A percentile compares a stretch with the other conserved stretches of the same genome.
These are phyloP conservation scores for Aspergillus olivimuriae DNA, from an alignment of 495 filamentous ascomycete species.

Conservation along the genomic window DNA sequence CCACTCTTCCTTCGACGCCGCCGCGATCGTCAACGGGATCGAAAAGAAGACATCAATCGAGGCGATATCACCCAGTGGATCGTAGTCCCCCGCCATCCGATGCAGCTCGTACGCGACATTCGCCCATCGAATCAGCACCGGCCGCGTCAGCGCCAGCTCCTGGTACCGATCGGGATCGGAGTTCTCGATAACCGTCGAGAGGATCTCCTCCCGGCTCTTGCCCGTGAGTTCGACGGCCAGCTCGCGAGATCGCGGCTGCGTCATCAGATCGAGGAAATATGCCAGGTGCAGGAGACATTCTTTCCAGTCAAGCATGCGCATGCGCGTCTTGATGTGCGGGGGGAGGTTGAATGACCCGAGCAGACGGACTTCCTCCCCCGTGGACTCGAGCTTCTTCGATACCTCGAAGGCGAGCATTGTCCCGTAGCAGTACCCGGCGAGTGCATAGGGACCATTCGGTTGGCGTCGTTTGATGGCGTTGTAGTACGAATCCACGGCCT, in stretches of 20 bases:
- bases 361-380: conserved; percentile 23
- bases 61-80: conserved; percentile 35
- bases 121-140: conserved; percentile 31
- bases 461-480: conserved; percentile 38
- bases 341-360: conserved; percentile 33
- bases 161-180: conserved; percentile 14
- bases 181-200: not conserved
- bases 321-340: conserved; percentile 48
- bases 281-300: conserved; percentile 40
- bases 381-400: conserved; percentile 37
- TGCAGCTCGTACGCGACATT: conserved; percentile 36
- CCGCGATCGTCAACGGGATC: conserved; percentile 34
- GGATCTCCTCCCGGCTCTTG: conserved; percentile 7
- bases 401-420: conserved; percentile 50
- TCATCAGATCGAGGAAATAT: conserved; percentile 44
- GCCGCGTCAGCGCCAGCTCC: conserved; percentile 32
- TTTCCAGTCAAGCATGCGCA: conserved; percentile 43
- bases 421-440: conserved; percentile 52
- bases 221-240: conserved; percentile 1
- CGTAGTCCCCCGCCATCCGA: conserved; percentile 41
- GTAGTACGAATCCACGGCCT: conserved; percentile 35
- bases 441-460: conserved; percentile 48
- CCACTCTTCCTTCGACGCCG: conserved; percentile 36
- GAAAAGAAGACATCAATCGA: conserved; percentile 46
- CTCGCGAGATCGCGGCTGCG: conserved; percentile 19